A percentile compares a stretch with the other conserved stretches of the same genome.
phyloP scores from a whole-genome alignment of 306 rosid species.

The Mimosa bimucronata region DNA sequence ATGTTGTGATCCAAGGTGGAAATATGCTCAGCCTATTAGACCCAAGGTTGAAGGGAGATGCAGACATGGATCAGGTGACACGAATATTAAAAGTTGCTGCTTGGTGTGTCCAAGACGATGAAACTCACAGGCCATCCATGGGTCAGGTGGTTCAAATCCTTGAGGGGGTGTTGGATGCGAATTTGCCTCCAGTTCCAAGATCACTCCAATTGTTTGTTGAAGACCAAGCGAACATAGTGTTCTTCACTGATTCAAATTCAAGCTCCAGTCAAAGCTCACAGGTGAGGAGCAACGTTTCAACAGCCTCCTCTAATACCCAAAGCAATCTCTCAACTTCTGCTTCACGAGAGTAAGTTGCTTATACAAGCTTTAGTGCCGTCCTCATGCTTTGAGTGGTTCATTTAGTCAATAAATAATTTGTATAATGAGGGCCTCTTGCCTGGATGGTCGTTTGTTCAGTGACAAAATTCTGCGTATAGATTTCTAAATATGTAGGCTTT shows the following conservation, averaged over 20 bases:
- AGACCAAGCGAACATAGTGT: slow-evolving; percentile 37
- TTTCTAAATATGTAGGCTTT: not conserved
- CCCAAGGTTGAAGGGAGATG: slow-evolving; percentile 41
- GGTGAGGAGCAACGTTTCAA: slow-evolving; percentile 37
- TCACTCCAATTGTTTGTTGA: slow-evolving; percentile 46
- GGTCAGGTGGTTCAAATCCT: slow-evolving; percentile 59
- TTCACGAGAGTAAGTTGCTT: slow-evolving; percentile 15
- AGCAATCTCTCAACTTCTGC: slow-evolving; percentile 34
- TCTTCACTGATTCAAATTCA: slow-evolving; percentile 55
- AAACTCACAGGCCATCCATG: slow-evolving; percentile 53
- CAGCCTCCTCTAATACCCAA: slow-evolving; percentile 36
- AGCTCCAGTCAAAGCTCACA: slow-evolving; percentile 44
- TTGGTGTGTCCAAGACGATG: slow-evolving; percentile 68
- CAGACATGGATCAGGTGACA: slow-evolving; percentile 44
- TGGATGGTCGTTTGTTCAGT: slow-evolving; percentile 8
- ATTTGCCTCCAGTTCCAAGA: slow-evolving; percentile 48
- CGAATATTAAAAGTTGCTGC: slow-evolving; percentile 49
- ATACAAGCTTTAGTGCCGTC: not conserved
- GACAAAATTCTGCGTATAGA: not conserved
- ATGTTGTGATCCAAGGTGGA: slow-evolving; percentile 38
- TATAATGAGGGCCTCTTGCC: slow-evolving; percentile 16
- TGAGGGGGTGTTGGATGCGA: slow-evolving; percentile 48
- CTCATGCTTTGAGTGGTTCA: not conserved
- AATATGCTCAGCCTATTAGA: slow-evolving; percentile 41
- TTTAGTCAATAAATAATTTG: slow-evolving; percentile 20